A percentile compares a stretch with the other conserved stretches of the same genome.
Evolutionary conservation across 345 rosid genomes (phyloP).

Genomic region (Mallotus nudiflorus): DNA sequence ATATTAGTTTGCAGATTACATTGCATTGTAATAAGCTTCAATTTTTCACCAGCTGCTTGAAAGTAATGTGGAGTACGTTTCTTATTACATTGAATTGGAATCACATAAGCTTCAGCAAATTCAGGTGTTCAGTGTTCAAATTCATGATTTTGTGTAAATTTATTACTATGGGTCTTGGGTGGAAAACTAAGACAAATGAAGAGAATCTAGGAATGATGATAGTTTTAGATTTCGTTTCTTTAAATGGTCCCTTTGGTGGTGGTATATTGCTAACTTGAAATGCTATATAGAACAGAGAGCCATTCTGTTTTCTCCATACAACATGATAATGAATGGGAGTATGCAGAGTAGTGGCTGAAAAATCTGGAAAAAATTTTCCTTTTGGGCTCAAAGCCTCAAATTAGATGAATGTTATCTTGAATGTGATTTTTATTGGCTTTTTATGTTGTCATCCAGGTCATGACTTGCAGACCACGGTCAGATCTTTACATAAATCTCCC

Average conservation of each 20-base stretch:
- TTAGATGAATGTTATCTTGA: background rate
- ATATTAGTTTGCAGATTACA: background rate
- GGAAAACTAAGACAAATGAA: no score
- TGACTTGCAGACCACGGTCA: conserved; percentile 90
- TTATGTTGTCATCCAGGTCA: conserved; percentile 55
- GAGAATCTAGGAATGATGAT: no score
- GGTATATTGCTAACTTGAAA: conserved; percentile 1
- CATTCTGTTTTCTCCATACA: background rate
- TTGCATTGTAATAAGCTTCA: background rate
- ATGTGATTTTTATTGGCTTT: conserved; percentile 3
- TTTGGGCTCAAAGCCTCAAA: background rate
- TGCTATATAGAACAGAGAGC: conserved; percentile 5
- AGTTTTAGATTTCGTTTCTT: no score
- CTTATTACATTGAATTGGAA: background rate
- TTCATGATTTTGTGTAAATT: no score
- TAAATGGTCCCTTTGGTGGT: no score
- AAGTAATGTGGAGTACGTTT: no score
- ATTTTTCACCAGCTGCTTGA: background rate
- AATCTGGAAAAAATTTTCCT: background rate
- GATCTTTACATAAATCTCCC: conserved; percentile 93
- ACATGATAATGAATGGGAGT: background rate
- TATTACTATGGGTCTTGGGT: no score
- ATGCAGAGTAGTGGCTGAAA: background rate
- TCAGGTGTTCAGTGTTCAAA: no score
- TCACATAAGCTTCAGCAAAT: background rate